Evolutionary conservation across 345 rosid genomes (phyloP).

Genomic region (Populus davidiana): DNA sequence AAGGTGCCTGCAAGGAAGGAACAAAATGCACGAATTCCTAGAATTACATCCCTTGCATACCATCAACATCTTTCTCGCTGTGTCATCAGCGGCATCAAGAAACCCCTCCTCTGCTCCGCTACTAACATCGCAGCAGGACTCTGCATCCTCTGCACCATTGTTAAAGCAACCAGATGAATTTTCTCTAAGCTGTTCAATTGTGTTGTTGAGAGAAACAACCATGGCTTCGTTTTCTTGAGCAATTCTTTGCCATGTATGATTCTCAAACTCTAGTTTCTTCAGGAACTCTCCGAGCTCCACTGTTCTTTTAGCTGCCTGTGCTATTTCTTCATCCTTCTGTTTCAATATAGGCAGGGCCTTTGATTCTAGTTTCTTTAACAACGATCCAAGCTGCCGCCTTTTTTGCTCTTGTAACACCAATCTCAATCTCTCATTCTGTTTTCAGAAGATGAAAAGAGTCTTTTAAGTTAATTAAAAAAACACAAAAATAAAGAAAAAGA

Average conservation of each 20-base stretch:
- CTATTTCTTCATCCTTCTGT: slow-evolving; percentile 38
- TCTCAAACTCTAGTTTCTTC: slow-evolving; percentile 33
- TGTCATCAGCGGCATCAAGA: background rate
- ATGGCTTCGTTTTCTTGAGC: slow-evolving; percentile 38
- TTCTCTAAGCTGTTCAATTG: slow-evolving; percentile 47
- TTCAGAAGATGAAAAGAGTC: background rate
- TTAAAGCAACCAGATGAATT: slow-evolving; percentile 34
- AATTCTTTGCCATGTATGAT: slow-evolving; percentile 32
- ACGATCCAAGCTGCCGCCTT: slow-evolving; percentile 20
- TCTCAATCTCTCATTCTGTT: slow-evolving; percentile 38
- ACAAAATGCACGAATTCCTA: slow-evolving; percentile 57
- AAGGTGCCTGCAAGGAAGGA: slow-evolving; percentile 92
- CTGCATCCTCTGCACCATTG: slow-evolving; percentile 49
- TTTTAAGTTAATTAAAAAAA: background rate
- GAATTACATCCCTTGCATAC: slow-evolving; percentile 54
- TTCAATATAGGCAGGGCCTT: slow-evolving; percentile 24
- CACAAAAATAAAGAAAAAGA: background rate
- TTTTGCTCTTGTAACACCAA: slow-evolving; percentile 34
- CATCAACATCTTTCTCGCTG: slow-evolving; percentile 2
- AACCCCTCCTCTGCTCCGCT: slow-evolving; percentile 16
- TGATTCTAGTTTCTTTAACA: slow-evolving; percentile 30
- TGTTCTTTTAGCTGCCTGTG: slow-evolving; percentile 20
- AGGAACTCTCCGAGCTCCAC: slow-evolving; percentile 31
- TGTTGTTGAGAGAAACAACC: slow-evolving; percentile 29
- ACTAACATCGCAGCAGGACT: slow-evolving; percentile 42